These are phyloP conservation scores for Bipolaris sorokiniana DNA, from an alignment of 2,329 filamentous ascomycete species.

Conservation along the genomic window DNA sequence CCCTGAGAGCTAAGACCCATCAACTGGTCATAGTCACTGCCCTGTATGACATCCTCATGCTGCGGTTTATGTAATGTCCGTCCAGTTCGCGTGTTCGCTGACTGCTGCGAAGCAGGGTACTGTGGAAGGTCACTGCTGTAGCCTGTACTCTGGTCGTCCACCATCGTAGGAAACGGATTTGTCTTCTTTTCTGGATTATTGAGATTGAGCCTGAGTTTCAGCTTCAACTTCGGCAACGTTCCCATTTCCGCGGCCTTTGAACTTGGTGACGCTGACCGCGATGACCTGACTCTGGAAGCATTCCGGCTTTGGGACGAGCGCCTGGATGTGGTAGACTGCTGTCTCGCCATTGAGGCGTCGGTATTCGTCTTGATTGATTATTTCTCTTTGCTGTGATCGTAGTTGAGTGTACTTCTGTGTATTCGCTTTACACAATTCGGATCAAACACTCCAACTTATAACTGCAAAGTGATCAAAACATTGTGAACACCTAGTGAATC, in stretches of 20 bases:
- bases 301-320: not conserved
- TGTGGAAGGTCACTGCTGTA: not conserved
- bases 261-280: constrained; percentile 1
- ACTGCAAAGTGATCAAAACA: not conserved
- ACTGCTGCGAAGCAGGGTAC: not conserved
- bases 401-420: not conserved
- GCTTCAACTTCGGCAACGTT: not conserved
- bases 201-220: not conserved
- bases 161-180: not conserved
- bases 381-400: not conserved
- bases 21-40: constrained; percentile 4
- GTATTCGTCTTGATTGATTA: too few relatives aligned
- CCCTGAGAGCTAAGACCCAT: not conserved
- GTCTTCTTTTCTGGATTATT: not conserved
- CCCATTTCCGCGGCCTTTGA: not conserved
- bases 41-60: not conserved
- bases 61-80: not conserved
- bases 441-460: not conserved
- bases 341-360: not conserved
- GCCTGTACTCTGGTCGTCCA: not conserved
- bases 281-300: not conserved
- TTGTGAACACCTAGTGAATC: not conserved
- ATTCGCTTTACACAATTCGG: too few relatives aligned
- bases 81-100: constrained; percentile 8
- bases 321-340: not conserved